Evolutionary conservation across 352 stramenopile genomes (phyloP), one percentile per base, ranked within the genome.

Genomic region (Pseudoperonospora humuli): DNA sequence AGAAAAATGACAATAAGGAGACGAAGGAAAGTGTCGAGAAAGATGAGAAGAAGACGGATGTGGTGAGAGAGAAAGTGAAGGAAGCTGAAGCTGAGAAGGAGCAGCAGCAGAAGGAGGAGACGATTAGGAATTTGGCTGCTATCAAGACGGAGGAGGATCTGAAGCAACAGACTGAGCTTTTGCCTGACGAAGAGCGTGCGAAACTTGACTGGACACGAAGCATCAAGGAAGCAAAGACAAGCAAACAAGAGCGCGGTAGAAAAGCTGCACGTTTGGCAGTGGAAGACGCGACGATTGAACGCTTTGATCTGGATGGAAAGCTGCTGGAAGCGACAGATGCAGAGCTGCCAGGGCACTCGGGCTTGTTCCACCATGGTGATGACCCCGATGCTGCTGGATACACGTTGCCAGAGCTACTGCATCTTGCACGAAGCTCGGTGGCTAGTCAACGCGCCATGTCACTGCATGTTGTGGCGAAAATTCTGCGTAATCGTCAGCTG

Each of bases 321-420:
- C 18, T 59, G 7, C 32, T 84, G 3, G 25, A 52, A 15, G 45
- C 39, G 0, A 58, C 57, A 3, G 38, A 48, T 23, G 36, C 37
- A 1, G 33, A 61, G 7, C 34, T 68, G 3, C 67, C 72, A 6
- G 44, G 53, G 14, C 69, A 85, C 35, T 87, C 80, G 1, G 80
- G 80, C 10, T 61, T 92, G 0, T 90, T 85, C 38, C 80, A 92
- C 38, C 80, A 92, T 38, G 80, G 80, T 0, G 75, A 90, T 31
- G 71, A 88, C 13, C 80, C 77, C 0, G 64, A 88, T 0, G 67
- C 59, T 19, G 63, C 80, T 1, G 80, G 80, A 2, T 92, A 90
- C 53, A 92, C 77, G 6, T 53, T 86, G 27, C 54, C 65, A 2
- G 80, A 92, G 44, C 64, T 92, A 6, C 39, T 90, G 5, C 70